Evolutionary conservation across 2,329 filamentous ascomycete species (phyloP).

Genomic region (Chrysoporthe puriensis): DNA sequence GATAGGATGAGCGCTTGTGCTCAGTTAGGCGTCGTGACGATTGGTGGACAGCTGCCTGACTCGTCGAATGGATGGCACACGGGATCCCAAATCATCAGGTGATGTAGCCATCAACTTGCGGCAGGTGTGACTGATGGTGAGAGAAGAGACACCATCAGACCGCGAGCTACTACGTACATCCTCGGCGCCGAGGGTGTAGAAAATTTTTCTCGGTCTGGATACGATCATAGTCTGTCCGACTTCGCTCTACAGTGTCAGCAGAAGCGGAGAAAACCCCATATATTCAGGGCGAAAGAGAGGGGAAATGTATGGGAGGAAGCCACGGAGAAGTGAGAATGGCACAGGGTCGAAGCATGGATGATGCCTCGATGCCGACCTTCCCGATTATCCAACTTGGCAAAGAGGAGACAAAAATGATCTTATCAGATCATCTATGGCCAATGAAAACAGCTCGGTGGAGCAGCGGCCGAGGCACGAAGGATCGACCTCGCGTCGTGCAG

Average conservation of each 20-base stretch:
- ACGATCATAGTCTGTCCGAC: constrained; percentile 21
- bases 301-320: not conserved
- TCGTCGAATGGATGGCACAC: not conserved
- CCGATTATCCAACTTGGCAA: constrained; percentile 14
- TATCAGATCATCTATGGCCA: constrained; percentile 35
- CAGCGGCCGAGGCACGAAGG: constrained; percentile 14
- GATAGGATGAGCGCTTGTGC: not conserved
- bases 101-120: constrained; percentile 12
- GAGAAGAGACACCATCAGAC: not conserved
- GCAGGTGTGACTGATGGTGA: constrained; percentile 9
- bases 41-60: constrained; percentile 3
- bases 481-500: constrained; percentile 15
- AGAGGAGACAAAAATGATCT: constrained; percentile 27
- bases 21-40: not conserved
- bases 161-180: not conserved
- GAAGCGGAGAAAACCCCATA: constrained; percentile 21
- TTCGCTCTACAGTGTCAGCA: constrained; percentile 25
- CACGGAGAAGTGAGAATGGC: constrained; percentile 5
- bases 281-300: constrained; percentile 5
- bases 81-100: not conserved
- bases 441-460: constrained; percentile 20
- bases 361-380: constrained; percentile 18
- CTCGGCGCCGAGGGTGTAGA: constrained; percentile 3
- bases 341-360: constrained; percentile 16
- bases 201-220: constrained; percentile 22